Evolutionary conservation across 805 yeast genomes (phyloP), one percentile per base, ranked within the genome.

Genomic region (Wickerhamomyces hampshirensis): DNA sequence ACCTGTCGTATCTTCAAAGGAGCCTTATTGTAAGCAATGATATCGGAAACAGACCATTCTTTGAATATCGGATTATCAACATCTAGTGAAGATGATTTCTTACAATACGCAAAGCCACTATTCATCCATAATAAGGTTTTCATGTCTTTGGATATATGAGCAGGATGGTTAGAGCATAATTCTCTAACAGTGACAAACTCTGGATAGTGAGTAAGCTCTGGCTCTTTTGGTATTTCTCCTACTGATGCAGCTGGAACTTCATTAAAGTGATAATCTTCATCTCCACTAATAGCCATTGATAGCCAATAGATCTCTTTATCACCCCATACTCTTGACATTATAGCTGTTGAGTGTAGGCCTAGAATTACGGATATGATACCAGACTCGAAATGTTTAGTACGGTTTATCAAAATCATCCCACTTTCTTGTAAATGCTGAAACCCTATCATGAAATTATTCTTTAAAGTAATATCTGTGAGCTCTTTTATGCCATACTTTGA

Each of bases 141-240:
- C 3, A 68, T 58, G 28, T 59, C 62, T 4, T 35, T 34, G 28
- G 58, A 56, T 9, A 76, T 54, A 50, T 77, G 83, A 2, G 73
- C 79, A 1, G 82, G 82, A 46, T 75, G 81, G 23, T 71, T 71
- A 1, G 79, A 66, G 48, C 82, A 76, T 13, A 75, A 47, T 48
- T 73, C 39, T 14, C 12, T 18, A n/a, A 37, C 13, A 6, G 17
- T 17, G 27, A 18, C 6, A 35, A 12, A 18, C 2, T 35, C 10
- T n/a, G 32, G 35, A 26, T 31, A 33, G 14, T 31, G 40, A 13
- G 40, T 14, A 9, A 34, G 35, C 12, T 29, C 19, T 2, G 30
- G n/a, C 14, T 42, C 42, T n/a, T 42, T 39, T 6, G 45, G n/a
- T 7, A 42, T 19, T 28, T 39, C 40, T 3, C 51, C 49, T 18